phyloP scores from a whole-genome alignment of 2,329 filamentous ascomycete genomes.

The Canariomyces notabilis region DNA sequence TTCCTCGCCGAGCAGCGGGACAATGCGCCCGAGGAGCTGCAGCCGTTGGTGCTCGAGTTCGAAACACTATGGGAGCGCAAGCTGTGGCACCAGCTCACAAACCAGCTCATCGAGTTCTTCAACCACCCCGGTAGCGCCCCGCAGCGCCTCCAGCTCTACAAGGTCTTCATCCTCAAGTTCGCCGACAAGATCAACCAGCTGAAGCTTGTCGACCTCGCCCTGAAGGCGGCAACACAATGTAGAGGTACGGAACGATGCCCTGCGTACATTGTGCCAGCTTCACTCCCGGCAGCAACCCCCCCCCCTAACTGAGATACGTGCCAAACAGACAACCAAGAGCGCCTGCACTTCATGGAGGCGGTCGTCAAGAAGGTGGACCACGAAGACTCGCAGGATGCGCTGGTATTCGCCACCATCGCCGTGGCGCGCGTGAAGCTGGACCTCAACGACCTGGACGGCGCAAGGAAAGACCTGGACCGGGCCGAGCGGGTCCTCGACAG shows the following conservation, averaged over 20 bases:
- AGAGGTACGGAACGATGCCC: conserved; percentile 59
- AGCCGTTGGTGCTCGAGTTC: conserved; percentile 82
- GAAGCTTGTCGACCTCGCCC: conserved; percentile 85
- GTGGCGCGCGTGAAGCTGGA: conserved; percentile 83
- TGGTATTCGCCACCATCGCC: conserved; percentile 88
- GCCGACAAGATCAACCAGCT: conserved; percentile 98
- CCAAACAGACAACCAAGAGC: conserved; percentile 86
- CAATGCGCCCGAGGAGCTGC: conserved; percentile 78
- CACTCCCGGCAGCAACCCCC: no score
- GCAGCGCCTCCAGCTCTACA: conserved; percentile 86
- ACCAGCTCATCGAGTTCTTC: conserved; percentile 84
- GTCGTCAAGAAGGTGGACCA: conserved; percentile 87
- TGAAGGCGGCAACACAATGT: conserved; percentile 83
- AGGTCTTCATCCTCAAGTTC: conserved; percentile 91
- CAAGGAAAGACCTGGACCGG: conserved; percentile 78
- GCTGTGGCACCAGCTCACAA: conserved; percentile 97
- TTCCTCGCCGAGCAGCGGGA: conserved; percentile 90
- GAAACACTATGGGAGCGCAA: conserved; percentile 98
- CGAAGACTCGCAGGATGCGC: conserved; percentile 88
- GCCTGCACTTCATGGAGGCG: conserved; percentile 75
- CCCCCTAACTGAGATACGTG: conserved; percentile 1
- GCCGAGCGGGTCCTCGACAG: conserved; percentile 83
- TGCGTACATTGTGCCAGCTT: no score
- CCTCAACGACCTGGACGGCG: conserved; percentile 72
- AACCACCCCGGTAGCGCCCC: conserved; percentile 71